Base-by-base conservation (phyloP, 2,329 filamentous ascomycete genomes). In the Blastomyces percursus region DNA sequence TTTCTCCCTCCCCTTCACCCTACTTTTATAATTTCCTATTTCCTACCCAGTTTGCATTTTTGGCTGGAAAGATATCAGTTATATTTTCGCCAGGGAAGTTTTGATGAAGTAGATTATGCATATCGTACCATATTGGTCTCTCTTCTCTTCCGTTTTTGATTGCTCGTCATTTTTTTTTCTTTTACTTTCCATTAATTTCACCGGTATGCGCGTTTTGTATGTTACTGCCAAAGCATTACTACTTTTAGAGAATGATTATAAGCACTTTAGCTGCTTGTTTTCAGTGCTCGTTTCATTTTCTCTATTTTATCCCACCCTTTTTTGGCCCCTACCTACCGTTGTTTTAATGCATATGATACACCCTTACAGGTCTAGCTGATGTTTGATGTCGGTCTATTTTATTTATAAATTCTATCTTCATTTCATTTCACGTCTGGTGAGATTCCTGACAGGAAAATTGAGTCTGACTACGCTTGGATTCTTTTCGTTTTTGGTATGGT, bases 1-100 rank as follows among this genome's bases (percentile, higher is more conserved):
- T 62, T 61, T 62, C 44, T 62, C 42, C 57, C 35, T 61, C 59
- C 63, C 5, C 12, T 12, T 12, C 27, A 38, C 44, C 24, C 38
- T 12, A 9, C 6, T 48, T 48, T 59, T 46, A 46, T 32, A 19
- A 42, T 57, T 57, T 40, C 35, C 24, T n/a, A 14, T 27, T 42
- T 27, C 21, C 54, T 42, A 42, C 21, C 54, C 35, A 42, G 8
- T 38, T 57, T 57, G 54, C 54, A 57, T 57, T 57, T 57, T 21
- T 27, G 35, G 21, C 54, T 9, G n/a, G 54, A 57, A 42, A 27
- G 16, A 35, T 32, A n/a, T 54, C 14, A 2, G n/a, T n/a, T 54
- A 9, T 8, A 14, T 21, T 35, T 54, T 54, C 7, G 1, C 50
- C 50, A 35, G 21, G 19, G 32, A 38, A 19, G 27, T 12, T 24